A percentile compares a stretch with the other conserved stretches of the same genome.
Conservation (phyloP, 768 basidiomycete genomes). For the Collybiopsis confluens region DNA sequence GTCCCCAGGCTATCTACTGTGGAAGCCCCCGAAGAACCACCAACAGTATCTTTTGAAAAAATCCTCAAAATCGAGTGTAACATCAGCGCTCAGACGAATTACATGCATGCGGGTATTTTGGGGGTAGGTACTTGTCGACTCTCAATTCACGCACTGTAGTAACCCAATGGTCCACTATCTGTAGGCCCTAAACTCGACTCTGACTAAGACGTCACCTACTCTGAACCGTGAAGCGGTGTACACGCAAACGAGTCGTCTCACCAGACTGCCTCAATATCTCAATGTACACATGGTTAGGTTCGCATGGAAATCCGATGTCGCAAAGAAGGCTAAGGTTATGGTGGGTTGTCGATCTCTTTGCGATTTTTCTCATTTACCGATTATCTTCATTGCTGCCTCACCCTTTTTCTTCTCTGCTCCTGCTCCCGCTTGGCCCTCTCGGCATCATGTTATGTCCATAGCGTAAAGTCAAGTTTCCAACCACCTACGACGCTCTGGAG, state of each 20-base stretch:
- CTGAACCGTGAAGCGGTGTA: slow-evolving; percentile 82
- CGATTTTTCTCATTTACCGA: not conserved
- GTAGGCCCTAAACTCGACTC: slow-evolving; percentile 81
- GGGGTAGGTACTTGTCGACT: slow-evolving; percentile 46
- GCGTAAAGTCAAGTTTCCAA: slow-evolving; percentile 91
- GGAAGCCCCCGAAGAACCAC: slow-evolving; percentile 76
- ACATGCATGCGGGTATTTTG: slow-evolving; percentile 80
- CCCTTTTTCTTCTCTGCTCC: not conserved
- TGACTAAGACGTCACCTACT: slow-evolving; percentile 79
- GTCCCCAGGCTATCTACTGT: slow-evolving; percentile 18
- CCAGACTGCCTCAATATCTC: slow-evolving; percentile 80
- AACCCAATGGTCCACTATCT: not conserved
- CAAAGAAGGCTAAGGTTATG: slow-evolving; percentile 97
- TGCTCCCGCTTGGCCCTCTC: not conserved
- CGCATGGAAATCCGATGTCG: slow-evolving; percentile 88
- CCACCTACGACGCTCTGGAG: slow-evolving; percentile 84
- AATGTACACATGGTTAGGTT: slow-evolving; percentile 96
- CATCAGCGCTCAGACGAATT: slow-evolving; percentile 83
- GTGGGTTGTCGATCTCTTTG: slow-evolving; percentile 29
- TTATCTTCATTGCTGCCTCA: not conserved
- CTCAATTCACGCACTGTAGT: too few relatives aligned
- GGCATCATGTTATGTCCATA: slow-evolving; percentile 19
- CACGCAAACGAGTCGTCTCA: slow-evolving; percentile 73
- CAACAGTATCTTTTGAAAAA: slow-evolving; percentile 59
- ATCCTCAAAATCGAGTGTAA: slow-evolving; percentile 92